phyloP scores from a whole-genome alignment of 352 stramenopile genomes.

The Globisporangium paroecandrum region DNA sequence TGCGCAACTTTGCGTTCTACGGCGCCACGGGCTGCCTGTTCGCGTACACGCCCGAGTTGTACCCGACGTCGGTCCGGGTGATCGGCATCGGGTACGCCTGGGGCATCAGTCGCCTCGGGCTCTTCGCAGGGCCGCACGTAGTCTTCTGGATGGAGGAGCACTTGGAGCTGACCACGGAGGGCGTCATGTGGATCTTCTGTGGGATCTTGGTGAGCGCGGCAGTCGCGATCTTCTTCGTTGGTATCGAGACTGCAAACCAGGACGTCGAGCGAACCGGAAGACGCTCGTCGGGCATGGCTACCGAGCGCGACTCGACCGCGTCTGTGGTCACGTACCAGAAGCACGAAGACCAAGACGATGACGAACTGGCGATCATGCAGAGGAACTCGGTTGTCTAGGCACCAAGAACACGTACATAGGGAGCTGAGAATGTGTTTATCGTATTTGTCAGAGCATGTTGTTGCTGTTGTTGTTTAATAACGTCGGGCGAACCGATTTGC shows the following conservation, averaged over 20 bases:
- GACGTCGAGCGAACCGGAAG: not conserved
- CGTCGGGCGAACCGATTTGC: too few species aligned
- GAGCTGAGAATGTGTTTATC: too few species aligned
- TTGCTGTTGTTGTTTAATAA: too few species aligned
- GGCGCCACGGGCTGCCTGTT: constrained; percentile 1
- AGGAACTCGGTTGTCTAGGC: not conserved
- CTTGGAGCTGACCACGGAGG: not conserved
- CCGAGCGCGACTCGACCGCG: not conserved
- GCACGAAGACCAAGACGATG: not conserved
- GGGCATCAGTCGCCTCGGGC: constrained; percentile 17
- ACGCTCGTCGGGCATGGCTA: not conserved
- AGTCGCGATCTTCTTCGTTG: not conserved
- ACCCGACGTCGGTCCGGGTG: constrained; percentile 18
- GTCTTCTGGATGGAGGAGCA: not conserved
- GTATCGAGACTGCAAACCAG: not conserved
- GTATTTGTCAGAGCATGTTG: too few species aligned
- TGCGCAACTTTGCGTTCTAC: constrained; percentile 1
- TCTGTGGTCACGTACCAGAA: not conserved
- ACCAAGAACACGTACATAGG: too few species aligned
- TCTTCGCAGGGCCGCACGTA: constrained; percentile 17
- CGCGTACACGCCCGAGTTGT: constrained; percentile 9
- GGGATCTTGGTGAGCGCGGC: not conserved
- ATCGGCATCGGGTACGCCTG: constrained; percentile 19
- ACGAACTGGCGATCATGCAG: not conserved
- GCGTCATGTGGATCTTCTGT: not conserved